Evolutionary conservation across 768 basidiomycete species (phyloP).

Genomic region (Serendipita sp.): DNA sequence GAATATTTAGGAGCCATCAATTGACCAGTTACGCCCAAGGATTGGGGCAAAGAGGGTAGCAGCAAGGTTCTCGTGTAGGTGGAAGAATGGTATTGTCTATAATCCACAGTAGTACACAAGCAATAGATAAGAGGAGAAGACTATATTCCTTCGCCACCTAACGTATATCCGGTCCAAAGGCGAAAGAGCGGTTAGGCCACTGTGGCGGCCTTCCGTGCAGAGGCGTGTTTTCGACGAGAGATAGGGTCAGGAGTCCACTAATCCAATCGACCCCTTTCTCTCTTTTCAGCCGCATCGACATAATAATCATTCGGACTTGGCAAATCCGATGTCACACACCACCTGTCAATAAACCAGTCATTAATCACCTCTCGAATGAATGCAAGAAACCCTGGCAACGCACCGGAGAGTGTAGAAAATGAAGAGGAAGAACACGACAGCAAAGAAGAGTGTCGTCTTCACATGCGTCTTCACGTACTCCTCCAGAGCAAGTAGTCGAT

Average conservation of each 20-base stretch:
- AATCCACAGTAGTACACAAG: too few species aligned
- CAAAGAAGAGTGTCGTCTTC: background rate
- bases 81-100: too few species aligned
- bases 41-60: too few species aligned
- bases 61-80: too few species aligned
- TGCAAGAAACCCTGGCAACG: background rate
- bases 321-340: background rate
- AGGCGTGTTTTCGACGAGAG: too few species aligned
- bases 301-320: background rate
- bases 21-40: too few species aligned
- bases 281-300: background rate
- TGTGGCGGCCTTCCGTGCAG: too few species aligned
- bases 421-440: background rate
- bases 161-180: too few species aligned
- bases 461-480: background rate
- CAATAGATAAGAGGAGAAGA: too few species aligned
- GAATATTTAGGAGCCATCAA: too few species aligned
- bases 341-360: background rate
- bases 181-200: too few species aligned
- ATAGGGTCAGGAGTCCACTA: background rate
- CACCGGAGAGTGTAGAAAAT: background rate
- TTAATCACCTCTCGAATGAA: background rate
- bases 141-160: too few species aligned
- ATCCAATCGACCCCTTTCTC: background rate
- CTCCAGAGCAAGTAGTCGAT: background rate